Conservation (phyloP, 768 basidiomycete species). For the Suillus hirtellus region DNA sequence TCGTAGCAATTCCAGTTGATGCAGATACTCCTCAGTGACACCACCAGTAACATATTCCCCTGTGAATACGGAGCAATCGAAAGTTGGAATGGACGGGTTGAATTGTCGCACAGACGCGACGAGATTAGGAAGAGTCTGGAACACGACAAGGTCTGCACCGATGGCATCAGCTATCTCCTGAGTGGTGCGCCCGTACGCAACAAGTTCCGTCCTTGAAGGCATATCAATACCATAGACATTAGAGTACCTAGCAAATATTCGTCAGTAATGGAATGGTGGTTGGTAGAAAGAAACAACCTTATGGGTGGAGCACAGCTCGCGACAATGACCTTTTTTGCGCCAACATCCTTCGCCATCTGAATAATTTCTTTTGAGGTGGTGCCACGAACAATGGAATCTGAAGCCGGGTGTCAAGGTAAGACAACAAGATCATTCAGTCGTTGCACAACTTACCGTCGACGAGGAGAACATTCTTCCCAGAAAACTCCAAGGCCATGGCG, state of each 20-base stretch:
- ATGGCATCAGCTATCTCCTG: slow-evolving; percentile 76
- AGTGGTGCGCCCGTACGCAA: slow-evolving; percentile 76
- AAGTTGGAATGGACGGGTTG: slow-evolving; percentile 72
- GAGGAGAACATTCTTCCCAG: slow-evolving; percentile 86
- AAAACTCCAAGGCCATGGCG: slow-evolving; percentile 98
- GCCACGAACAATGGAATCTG: slow-evolving; percentile 97
- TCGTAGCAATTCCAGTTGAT: slow-evolving; percentile 70
- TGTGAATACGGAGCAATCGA: slow-evolving; percentile 98
- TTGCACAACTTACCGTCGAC: slow-evolving; percentile 77
- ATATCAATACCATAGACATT: slow-evolving; percentile 99
- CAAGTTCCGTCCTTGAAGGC: slow-evolving; percentile 93
- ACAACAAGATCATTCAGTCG: background rate
- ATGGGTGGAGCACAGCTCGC: slow-evolving; percentile 98
- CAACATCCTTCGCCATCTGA: slow-evolving; percentile 99
- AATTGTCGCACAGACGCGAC: slow-evolving; percentile 81
- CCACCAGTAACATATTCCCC: slow-evolving; percentile 96
- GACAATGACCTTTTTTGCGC: slow-evolving; percentile 92
- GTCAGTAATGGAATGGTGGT: slow-evolving; percentile 5
- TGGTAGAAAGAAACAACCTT: slow-evolving; percentile 46
- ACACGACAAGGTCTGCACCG: slow-evolving; percentile 94
- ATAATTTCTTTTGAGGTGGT: slow-evolving; percentile 99
- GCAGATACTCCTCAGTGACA: slow-evolving; percentile 81
- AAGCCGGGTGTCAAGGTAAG: background rate
- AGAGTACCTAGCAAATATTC: slow-evolving; percentile 53
- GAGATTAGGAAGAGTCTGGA: slow-evolving; percentile 89